A percentile compares a stretch with the other conserved stretches of the same genome.
phyloP scores from a whole-genome alignment of 1,284 basidiomycete genomes.

The Thelephora terrestris region DNA sequence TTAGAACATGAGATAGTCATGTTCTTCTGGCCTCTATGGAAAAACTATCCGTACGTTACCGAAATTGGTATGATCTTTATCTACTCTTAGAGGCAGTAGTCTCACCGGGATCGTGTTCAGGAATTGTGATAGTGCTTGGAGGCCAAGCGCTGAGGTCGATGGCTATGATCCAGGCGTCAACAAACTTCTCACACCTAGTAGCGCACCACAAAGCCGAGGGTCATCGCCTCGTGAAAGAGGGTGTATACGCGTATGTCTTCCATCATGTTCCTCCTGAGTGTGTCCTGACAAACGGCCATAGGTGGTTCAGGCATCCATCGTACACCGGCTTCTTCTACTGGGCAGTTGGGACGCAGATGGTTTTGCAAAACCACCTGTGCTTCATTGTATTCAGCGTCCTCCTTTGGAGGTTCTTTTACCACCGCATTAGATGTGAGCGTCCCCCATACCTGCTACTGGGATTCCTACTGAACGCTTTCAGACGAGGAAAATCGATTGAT shows the following conservation, averaged over 20 bases:
- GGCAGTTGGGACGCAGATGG: slow-evolving; percentile 92
- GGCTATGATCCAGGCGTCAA: slow-evolving; percentile 93
- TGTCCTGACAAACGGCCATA: slow-evolving; percentile 20
- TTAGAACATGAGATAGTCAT: slow-evolving; percentile 71
- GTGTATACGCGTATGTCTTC: slow-evolving; percentile 71
- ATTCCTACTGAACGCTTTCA: slow-evolving; percentile 19
- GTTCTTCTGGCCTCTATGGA: slow-evolving; percentile 54
- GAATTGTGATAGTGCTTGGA: slow-evolving; percentile 48
- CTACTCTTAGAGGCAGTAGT: neutral
- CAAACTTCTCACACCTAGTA: slow-evolving; percentile 88
- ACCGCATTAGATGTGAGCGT: slow-evolving; percentile 66
- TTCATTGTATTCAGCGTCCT: slow-evolving; percentile 54
- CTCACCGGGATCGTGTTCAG: slow-evolving; percentile 26
- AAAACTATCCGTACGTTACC: slow-evolving; percentile 45
- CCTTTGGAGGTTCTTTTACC: slow-evolving; percentile 82
- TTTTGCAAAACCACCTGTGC: slow-evolving; percentile 79
- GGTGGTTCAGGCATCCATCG: slow-evolving; percentile 90
- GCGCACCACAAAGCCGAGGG: slow-evolving; percentile 62
- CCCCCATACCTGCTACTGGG: neutral
- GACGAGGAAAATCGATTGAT: slow-evolving; percentile 69
- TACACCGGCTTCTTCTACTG: slow-evolving; percentile 98
- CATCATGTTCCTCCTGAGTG: neutral
- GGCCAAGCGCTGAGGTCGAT: slow-evolving; percentile 78
- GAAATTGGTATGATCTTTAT: slow-evolving; percentile 36
- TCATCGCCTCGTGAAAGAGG: slow-evolving; percentile 79